Conservation (phyloP, 352 stramenopile species). For the Aphanomyces invadans region DNA sequence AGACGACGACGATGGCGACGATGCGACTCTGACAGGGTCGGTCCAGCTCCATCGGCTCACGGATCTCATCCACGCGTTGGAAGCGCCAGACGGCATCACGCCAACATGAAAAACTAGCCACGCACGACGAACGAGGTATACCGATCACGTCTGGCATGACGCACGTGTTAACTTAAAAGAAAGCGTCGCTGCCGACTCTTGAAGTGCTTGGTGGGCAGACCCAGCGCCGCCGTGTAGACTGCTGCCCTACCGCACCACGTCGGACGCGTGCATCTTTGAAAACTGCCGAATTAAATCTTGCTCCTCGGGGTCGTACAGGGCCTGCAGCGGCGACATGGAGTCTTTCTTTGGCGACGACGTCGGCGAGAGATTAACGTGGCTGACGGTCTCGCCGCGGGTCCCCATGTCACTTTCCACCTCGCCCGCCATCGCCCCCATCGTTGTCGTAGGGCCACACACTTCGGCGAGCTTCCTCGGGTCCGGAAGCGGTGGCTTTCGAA, state of each 20-base stretch:
- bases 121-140: too few species aligned
- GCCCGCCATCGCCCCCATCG: neutral
- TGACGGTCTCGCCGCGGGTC: neutral
- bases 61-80: neutral
- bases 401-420: neutral
- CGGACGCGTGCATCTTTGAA: neutral
- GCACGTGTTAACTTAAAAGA: slow-evolving; percentile 10
- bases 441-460: neutral
- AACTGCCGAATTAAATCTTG: slow-evolving; percentile 42
- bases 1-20: slow-evolving; percentile 15
- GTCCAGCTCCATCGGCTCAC: slow-evolving; percentile 9
- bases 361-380: slow-evolving; percentile 16
- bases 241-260: neutral
- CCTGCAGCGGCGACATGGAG: slow-evolving; percentile 40
- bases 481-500: neutral
- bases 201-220: too few species aligned
- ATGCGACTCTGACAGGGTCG: neutral
- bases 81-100: neutral
- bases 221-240: neutral
- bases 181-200: too few species aligned
- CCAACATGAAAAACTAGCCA: too few species aligned
- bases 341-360: slow-evolving; percentile 29
- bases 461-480: neutral
- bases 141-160: too few species aligned
- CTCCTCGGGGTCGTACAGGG: slow-evolving; percentile 70